Evolutionary conservation across 169 alveolate species (phyloP).

Genomic region (Miamiensis avidus): DNA sequence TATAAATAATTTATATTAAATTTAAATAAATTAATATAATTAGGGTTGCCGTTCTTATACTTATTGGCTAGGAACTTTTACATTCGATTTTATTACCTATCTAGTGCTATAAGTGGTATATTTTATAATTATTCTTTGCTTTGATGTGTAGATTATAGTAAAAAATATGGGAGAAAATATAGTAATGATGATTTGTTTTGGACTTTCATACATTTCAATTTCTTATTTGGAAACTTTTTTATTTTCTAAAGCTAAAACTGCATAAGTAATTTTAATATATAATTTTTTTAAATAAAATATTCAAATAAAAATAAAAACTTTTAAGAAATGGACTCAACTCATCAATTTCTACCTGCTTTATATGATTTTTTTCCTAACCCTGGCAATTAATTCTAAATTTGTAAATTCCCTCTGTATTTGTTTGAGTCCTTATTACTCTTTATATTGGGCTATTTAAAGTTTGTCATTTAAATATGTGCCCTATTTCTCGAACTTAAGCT

Average conservation of each 20-base stretch:
- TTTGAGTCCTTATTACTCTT: not conserved
- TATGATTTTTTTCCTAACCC: not conserved
- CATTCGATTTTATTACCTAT: constrained; percentile 21
- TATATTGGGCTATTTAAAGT: too few species aligned
- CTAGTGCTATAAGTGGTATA: constrained; percentile 12
- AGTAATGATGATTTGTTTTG: constrained; percentile 20
- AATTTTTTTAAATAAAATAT: too few species aligned
- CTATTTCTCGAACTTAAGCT: too few species aligned
- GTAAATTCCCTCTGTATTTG: not conserved
- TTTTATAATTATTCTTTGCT: not conserved
- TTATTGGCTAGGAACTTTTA: constrained; percentile 49
- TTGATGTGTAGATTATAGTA: constrained; percentile 5
- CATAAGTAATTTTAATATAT: not conserved
- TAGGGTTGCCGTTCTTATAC: constrained; percentile 34
- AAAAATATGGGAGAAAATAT: constrained; percentile 10
- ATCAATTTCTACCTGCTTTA: not conserved
- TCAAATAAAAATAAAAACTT: too few species aligned
- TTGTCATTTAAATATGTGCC: too few species aligned
- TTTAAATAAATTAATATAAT: too few species aligned
- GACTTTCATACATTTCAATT: constrained; percentile 15
- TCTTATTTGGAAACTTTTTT: not conserved
- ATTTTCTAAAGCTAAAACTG: not conserved
- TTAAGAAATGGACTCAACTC: too few species aligned
- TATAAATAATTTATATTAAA: too few species aligned
- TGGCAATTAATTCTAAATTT: not conserved